phyloP scores from a whole-genome alignment of 83 land plant genomes.

The Thuja plicata region DNA sequence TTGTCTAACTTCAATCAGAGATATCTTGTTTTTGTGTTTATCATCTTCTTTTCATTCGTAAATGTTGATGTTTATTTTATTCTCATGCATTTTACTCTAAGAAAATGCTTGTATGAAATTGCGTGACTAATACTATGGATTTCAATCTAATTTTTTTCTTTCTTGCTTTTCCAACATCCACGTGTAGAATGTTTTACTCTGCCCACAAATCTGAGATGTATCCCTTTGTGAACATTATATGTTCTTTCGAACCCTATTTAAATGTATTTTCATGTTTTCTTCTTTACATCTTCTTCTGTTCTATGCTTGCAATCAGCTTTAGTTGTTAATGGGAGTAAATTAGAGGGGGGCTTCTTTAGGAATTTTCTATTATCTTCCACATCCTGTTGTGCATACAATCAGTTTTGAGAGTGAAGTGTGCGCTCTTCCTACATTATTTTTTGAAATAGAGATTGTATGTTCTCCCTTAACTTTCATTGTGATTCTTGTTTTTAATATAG shows the following conservation, averaged over 20 bases:
- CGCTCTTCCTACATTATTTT: neutral
- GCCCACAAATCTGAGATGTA: neutral
- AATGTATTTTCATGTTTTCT: neutral
- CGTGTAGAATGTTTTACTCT: neutral
- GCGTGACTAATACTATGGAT: neutral
- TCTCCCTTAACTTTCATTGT: neutral
- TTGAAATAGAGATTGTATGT: neutral
- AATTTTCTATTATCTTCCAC: neutral
- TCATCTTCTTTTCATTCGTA: slow-evolving; percentile 14
- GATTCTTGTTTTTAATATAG: neutral
- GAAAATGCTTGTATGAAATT: neutral
- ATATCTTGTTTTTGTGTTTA: slow-evolving; percentile 40
- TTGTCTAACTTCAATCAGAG: slow-evolving; percentile 17
- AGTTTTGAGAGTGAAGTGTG: neutral
- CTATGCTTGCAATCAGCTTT: neutral
- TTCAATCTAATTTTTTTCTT: neutral
- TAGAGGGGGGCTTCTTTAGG: neutral
- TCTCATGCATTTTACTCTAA: neutral
- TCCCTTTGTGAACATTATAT: neutral
- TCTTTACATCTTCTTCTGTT: neutral
- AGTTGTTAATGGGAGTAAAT: neutral
- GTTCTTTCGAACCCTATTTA: neutral
- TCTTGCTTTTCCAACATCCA: neutral
- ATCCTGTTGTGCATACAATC: neutral
- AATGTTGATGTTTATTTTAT: neutral